Evolutionary conservation across 2,329 filamentous ascomycete genomes (phyloP).

Genomic region (Talaromyces sp.): DNA sequence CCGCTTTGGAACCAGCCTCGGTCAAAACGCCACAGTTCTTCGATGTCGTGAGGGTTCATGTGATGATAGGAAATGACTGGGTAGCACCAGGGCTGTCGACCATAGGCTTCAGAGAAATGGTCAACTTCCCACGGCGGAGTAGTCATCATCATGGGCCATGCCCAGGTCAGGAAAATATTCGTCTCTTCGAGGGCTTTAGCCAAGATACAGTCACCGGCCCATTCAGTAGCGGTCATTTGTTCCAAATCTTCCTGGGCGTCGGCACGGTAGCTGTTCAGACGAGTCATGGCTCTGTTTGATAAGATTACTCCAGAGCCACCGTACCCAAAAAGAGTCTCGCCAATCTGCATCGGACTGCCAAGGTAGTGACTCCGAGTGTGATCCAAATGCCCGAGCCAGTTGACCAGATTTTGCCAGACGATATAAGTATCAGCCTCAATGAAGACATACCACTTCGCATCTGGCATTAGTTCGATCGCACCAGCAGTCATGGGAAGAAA

Average conservation of each 20-base stretch:
- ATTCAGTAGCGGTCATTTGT: slow-evolving; percentile 44
- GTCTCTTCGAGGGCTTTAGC: slow-evolving; percentile 48
- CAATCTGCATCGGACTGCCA: slow-evolving; percentile 56
- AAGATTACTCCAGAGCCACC: slow-evolving; percentile 56
- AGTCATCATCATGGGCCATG: slow-evolving; percentile 50
- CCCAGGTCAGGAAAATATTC: slow-evolving; percentile 45
- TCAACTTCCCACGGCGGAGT: slow-evolving; percentile 44
- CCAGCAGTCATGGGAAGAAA: slow-evolving; percentile 57
- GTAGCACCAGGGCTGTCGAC: slow-evolving; percentile 51
- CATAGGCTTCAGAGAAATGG: slow-evolving; percentile 39
- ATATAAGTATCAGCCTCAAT: slow-evolving; percentile 61
- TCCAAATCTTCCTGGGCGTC: slow-evolving; percentile 47
- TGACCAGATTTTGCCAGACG: slow-evolving; percentile 54
- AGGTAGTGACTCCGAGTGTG: slow-evolving; percentile 51
- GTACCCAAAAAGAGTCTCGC: slow-evolving; percentile 52
- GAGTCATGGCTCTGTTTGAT: slow-evolving; percentile 50
- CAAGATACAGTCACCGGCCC: slow-evolving; percentile 54
- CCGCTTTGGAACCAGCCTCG: slow-evolving; percentile 59
- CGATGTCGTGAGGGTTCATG: slow-evolving; percentile 44
- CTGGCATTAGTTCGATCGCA: slow-evolving; percentile 44
- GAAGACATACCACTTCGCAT: slow-evolving; percentile 61
- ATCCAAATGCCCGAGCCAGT: slow-evolving; percentile 55
- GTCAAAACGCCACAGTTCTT: slow-evolving; percentile 49
- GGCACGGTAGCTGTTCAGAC: slow-evolving; percentile 39
- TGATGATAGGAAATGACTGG: slow-evolving; percentile 54